Base-by-base conservation (phyloP, 495 filamentous ascomycete genomes). In the Sporormia fimetaria region DNA sequence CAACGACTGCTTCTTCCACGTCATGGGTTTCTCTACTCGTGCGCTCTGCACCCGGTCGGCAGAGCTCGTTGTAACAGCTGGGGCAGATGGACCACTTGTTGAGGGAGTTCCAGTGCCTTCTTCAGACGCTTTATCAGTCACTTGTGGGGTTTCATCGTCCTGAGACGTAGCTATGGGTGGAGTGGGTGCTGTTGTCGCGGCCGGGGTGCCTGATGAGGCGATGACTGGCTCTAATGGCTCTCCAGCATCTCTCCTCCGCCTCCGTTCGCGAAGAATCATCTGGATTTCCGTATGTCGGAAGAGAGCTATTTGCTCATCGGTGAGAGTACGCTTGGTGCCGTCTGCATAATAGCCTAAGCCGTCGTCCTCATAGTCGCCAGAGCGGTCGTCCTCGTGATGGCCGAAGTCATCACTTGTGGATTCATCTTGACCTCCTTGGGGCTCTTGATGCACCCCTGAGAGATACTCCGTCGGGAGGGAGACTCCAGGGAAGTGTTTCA, bases 271-370 rank as follows among this genome's bases (percentile, higher is more conserved):
- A 2, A 51, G 3, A 27, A 51, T 43, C 9, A 18, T 25, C n/a
- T 93, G 76, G 29, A 96, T 71, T 62, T 98, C 90, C 10, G 80
- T 90, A 57, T 90, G 81, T 42, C 90, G 68, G 56, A 96, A 94
- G 26, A 94, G 90, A 12, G 69, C 75, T 30, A 95, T 83, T 62
- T 98, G 81, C 40, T 83, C 82, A 58, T 94, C 83, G 2, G 92
- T 96, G 35, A 98, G 65, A 5, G 87, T 94, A 4, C 92, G 78
- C 58, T 93, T 93, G 38, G 76, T 74, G 10, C 92, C 88, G 49
- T 96, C 87, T 4, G 71, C 65, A 55, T 95, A 98, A 60, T 86
- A 90, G 16, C 87, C 92, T 9, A 94, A 70, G 6, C 67, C 79
- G 49, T 90, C 80, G 11, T 83, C 77, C 14, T 79, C 70, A 3